Evolutionary conservation across 2,329 filamentous ascomycete species (phyloP).

Genomic region (Pseudocercospora vitis): DNA sequence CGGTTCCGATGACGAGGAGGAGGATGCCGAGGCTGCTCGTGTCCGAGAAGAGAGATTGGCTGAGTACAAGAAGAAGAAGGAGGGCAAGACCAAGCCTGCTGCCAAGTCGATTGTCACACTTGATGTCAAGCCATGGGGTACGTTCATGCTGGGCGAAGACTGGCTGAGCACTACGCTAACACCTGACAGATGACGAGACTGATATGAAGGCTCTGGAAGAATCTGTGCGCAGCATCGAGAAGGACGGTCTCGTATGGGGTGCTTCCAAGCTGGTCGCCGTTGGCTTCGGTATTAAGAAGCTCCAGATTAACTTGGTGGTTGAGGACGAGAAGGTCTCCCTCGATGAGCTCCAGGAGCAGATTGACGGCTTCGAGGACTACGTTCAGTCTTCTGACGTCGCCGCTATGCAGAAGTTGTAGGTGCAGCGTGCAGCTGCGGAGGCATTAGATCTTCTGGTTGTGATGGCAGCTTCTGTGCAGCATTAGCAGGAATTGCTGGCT

Average conservation of each 20-base stretch:
- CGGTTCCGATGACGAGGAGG: constrained; percentile 89
- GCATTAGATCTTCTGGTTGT: constrained; percentile 5
- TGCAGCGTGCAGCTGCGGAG: constrained; percentile 16
- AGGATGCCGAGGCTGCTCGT: constrained; percentile 80
- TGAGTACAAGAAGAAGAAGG: constrained; percentile 97
- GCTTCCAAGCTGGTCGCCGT: constrained; percentile 83
- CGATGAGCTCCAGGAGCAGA: constrained; percentile 82
- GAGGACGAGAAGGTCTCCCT: constrained; percentile 95
- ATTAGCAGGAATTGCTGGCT: constrained; percentile 2
- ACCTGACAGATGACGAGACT: constrained; percentile 65
- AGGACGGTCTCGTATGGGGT: constrained; percentile 97
- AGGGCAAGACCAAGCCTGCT: constrained; percentile 81
- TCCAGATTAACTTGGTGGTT: constrained; percentile 96
- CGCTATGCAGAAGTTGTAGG: constrained; percentile 91
- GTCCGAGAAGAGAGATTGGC: constrained; percentile 86
- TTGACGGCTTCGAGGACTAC: constrained; percentile 85
- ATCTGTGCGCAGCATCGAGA: constrained; percentile 77
- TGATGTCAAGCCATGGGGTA: constrained; percentile 99
- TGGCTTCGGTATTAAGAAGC: constrained; percentile 98
- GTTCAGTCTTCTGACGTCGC: constrained; percentile 91
- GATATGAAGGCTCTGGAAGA: constrained; percentile 80
- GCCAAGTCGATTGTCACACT: constrained; percentile 96
- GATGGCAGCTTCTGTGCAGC: constrained; percentile 6
- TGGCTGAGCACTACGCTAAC: constrained; percentile 26
- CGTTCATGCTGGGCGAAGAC: constrained; percentile 42